phyloP scores from a whole-genome alignment of 2,329 filamentous ascomycete species.

The Sporothrix dimorphospora region DNA sequence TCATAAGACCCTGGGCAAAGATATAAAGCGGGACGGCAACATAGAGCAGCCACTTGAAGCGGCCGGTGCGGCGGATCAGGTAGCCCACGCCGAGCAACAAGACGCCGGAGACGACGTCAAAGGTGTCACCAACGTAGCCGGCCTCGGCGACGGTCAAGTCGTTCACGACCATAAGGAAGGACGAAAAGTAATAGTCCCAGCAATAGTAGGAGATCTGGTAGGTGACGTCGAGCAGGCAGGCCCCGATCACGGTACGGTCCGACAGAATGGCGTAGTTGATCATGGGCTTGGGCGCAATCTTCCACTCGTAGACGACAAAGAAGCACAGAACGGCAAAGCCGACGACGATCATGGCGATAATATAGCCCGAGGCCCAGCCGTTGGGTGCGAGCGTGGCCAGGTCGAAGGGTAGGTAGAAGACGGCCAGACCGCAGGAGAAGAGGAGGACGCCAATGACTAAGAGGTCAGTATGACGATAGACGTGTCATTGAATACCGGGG shows the following conservation, averaged over 20 bases:
- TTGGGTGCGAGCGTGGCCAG: constrained; percentile 53
- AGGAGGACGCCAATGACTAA: constrained; percentile 55
- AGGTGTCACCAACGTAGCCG: constrained; percentile 54
- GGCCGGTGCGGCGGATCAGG: constrained; percentile 50
- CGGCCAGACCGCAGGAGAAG: constrained; percentile 57
- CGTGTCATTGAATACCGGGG: neutral
- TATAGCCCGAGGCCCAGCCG: constrained; percentile 56
- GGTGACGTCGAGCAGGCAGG: constrained; percentile 48
- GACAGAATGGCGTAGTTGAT: constrained; percentile 44
- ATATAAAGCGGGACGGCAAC: constrained; percentile 42
- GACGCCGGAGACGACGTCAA: constrained; percentile 55
- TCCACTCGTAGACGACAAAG: constrained; percentile 58
- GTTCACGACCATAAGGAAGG: constrained; percentile 13
- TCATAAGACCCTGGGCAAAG: constrained; percentile 47
- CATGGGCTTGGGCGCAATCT: constrained; percentile 59
- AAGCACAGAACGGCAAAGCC: constrained; percentile 60
- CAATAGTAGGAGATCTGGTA: constrained; percentile 47
- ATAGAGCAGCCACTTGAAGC: constrained; percentile 52
- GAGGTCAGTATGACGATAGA: neutral
- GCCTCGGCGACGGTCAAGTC: constrained; percentile 48
- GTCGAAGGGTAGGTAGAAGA: constrained; percentile 68
- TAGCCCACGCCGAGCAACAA: constrained; percentile 52
- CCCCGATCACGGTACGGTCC: constrained; percentile 55
- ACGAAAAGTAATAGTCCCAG: constrained; percentile 57
- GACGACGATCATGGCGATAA: constrained; percentile 64